Conservation (phyloP, 1,139 yeast genomes). For the Scheffersomyces titani region DNA sequence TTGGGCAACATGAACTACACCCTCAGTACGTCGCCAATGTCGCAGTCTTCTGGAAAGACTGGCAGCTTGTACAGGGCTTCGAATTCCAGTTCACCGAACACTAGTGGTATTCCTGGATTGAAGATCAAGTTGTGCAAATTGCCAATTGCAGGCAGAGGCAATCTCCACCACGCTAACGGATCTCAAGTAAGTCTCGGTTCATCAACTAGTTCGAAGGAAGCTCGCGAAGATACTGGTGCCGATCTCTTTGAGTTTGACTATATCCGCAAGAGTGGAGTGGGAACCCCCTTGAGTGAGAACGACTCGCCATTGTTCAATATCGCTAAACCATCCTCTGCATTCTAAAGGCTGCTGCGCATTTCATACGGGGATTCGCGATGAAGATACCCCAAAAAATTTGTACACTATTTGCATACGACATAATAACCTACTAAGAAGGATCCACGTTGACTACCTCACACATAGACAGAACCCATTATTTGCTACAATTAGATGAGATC, state of each 20-base stretch:
- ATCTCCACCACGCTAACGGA: conserved; percentile 21
- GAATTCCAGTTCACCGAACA: conserved; percentile 6
- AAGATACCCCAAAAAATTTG: neutral
- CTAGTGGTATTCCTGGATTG: neutral
- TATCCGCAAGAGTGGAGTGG: conserved; percentile 24
- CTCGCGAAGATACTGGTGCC: conserved; percentile 20
- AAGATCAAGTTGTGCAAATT: neutral
- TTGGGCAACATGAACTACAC: neutral
- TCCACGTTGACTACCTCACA: neutral
- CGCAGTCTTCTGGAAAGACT: conserved; percentile 1
- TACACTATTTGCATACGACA: neutral
- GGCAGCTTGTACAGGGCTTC: conserved; percentile 8
- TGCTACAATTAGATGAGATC: neutral
- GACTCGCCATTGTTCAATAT: conserved; percentile 25
- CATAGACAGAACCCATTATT: neutral
- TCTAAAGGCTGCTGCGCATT: neutral
- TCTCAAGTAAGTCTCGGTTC: conserved; percentile 33
- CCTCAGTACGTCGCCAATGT: neutral
- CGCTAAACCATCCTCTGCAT: conserved; percentile 5
- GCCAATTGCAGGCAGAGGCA: neutral
- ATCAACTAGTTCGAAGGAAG: conserved; percentile 22
- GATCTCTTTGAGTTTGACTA: conserved; percentile 32
- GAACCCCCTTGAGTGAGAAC: conserved; percentile 38
- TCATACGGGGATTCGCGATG: neutral
- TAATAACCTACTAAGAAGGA: neutral